Evolutionary conservation across 2,329 filamentous ascomycete species (phyloP).

Genomic region (Arthrobotrys sphaeroides): DNA sequence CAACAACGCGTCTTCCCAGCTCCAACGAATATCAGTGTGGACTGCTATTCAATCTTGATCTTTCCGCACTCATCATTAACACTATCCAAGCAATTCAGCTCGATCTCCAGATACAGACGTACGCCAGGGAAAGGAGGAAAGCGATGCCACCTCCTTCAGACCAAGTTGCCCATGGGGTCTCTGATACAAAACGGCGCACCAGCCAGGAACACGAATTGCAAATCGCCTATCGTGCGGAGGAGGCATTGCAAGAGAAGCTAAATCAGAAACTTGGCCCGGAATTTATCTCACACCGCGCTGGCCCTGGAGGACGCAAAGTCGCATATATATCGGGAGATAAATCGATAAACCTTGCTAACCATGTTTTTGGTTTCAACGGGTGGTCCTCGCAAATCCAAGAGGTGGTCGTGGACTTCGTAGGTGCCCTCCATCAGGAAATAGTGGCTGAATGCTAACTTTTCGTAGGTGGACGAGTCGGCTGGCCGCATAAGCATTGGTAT

Average conservation of each 20-base stretch:
- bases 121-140: background rate
- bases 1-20: constrained; percentile 47
- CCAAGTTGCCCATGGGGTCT: background rate
- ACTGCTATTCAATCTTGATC: background rate
- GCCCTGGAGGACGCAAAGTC: constrained; percentile 83
- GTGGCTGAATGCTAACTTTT: constrained; percentile 8
- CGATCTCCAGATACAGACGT: background rate
- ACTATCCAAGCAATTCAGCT: background rate
- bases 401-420: constrained; percentile 88
- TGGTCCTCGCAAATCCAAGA: constrained; percentile 97
- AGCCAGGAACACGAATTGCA: background rate
- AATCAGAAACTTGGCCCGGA: constrained; percentile 95
- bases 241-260: constrained; percentile 85
- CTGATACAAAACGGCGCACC: constrained; percentile 8
- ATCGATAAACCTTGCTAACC: constrained; percentile 91
- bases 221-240: constrained; percentile 78
- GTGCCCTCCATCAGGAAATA: constrained; percentile 55
- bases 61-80: background rate
- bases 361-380: constrained; percentile 95
- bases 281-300: constrained; percentile 87
- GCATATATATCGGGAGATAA: constrained; percentile 97
- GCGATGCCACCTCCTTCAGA: constrained; percentile 19
- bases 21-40: background rate
- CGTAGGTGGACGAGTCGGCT: constrained; percentile 81
- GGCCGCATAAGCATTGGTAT: constrained; percentile 81